These are phyloP conservation scores for Termitomyces sp. DNA, from an alignment of 768 basidiomycete genomes.

Conservation along the genomic window DNA sequence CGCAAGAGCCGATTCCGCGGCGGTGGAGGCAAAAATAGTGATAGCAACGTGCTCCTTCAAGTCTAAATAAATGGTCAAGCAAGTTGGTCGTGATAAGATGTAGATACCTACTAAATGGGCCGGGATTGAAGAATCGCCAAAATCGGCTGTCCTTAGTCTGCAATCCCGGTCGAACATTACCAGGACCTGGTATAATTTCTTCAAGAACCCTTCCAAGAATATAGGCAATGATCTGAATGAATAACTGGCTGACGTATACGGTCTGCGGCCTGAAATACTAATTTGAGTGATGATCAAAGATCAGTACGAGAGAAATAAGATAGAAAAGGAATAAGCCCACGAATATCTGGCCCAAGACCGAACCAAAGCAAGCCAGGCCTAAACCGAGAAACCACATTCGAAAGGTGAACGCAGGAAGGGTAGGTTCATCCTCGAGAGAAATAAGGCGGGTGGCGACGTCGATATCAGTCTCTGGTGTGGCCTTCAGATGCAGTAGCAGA, in stretches of 20 bases:
- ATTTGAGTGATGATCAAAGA: background rate
- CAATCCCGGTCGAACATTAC: slow-evolving; percentile 16
- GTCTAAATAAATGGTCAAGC: slow-evolving; percentile 20
- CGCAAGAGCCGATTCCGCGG: slow-evolving; percentile 49
- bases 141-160: slow-evolving; percentile 28
- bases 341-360: slow-evolving; percentile 44
- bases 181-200: slow-evolving; percentile 30
- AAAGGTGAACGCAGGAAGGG: slow-evolving; percentile 45
- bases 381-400: slow-evolving; percentile 50
- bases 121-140: slow-evolving; percentile 58
- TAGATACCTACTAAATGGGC: slow-evolving; percentile 47
- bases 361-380: slow-evolving; percentile 51
- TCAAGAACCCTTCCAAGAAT: slow-evolving; percentile 42
- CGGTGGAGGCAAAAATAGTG: slow-evolving; percentile 56
- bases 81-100: too few species aligned
- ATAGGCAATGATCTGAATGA: slow-evolving; percentile 47
- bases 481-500: background rate
- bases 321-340: slow-evolving; percentile 17
- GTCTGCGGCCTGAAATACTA: slow-evolving; percentile 40
- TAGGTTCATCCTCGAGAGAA: slow-evolving; percentile 48
- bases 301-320: background rate
- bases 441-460: slow-evolving; percentile 44
- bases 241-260: slow-evolving; percentile 37
- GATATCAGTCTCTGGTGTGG: slow-evolving; percentile 29
- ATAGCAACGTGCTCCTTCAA: slow-evolving; percentile 57